Evolutionary conservation across 257 asterid genomes (phyloP).

Genomic region (Plantago ovata): DNA sequence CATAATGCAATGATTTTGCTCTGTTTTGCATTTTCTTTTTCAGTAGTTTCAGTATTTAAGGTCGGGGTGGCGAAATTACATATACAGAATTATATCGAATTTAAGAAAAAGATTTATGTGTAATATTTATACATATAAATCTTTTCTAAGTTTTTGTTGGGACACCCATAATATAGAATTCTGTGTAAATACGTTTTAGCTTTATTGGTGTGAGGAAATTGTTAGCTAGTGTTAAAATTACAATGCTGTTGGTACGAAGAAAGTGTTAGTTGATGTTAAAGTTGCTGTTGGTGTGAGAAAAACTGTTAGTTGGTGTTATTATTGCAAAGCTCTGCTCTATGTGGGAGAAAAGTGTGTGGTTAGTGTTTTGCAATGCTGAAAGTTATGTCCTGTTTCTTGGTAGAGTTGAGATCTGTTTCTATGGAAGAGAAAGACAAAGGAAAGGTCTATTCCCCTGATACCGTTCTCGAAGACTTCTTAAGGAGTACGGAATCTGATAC

Average conservation of each 20-base stretch:
- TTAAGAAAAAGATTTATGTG: no score
- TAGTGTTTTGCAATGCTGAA: background rate
- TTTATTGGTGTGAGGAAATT: background rate
- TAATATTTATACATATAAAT: background rate
- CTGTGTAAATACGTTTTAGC: background rate
- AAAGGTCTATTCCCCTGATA: slow-evolving; percentile 68
- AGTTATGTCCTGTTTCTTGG: slow-evolving; percentile 10
- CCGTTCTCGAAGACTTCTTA: slow-evolving; percentile 79
- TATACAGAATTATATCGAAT: no score
- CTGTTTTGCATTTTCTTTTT: background rate
- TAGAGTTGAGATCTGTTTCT: slow-evolving; percentile 25
- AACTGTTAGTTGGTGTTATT: background rate
- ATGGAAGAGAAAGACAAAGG: slow-evolving; percentile 56
- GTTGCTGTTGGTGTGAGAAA: no score
- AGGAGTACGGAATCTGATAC: slow-evolving; percentile 70
- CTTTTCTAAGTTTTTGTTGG: background rate
- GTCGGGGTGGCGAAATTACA: no score
- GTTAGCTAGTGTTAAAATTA: background rate
- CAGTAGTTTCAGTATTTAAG: no score
- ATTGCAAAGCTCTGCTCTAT: background rate
- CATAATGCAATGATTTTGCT: background rate
- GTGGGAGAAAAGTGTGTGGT: no score
- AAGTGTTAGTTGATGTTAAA: slow-evolving; percentile 2
- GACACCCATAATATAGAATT: background rate
- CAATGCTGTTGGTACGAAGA: background rate